Base-by-base conservation (phyloP, 2,329 filamentous ascomycete species). In the Colletotrichum somersetense region DNA sequence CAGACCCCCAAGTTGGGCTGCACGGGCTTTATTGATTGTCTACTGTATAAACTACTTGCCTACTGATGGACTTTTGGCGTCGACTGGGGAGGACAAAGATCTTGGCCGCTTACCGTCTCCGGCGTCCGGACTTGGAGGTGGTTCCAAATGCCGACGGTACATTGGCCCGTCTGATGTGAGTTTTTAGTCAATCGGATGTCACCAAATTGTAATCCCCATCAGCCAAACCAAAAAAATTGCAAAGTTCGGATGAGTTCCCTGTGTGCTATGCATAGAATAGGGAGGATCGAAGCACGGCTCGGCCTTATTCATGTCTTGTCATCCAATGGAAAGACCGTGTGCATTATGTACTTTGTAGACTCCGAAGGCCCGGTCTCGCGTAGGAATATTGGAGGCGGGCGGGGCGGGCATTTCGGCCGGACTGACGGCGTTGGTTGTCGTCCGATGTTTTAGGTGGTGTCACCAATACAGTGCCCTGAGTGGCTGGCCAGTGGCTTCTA, bases 321-420 rank as follows among this genome's bases (percentile, higher is more conserved):
- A 16, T 20, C 69, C 65, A 63, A 69, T 64, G 1, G 44, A 46
- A 40, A 40, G 38, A 1, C 10, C 38, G 11, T 40, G 10, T 14
- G 38, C 12, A 40, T 14, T 40, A 4, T 11, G 35, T 38, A 38
- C 35, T 38, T 38, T 10, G 38, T 40, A 42, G 65, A 33, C 53
- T 62, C 62, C 67, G 62, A 61, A 55, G 58, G 62, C 44, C 69
- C 69, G 65, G 65, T 62, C 58, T 58, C 58, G 69, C 38, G 26
- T 12, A 52, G 18, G 44, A 23, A 23, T 61, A 40, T 66, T 66
- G 20, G 20, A 40, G 38, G 38, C 35, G 44, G 23, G 14, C 14
- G 48, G 48, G 48, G 42, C 42, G 16, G 42, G 18, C 30, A 4
- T 30, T 30, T 30, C 30, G 30, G 30, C 30, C 30, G 30, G 30